These are phyloP conservation scores for Aspergillus clavatus DNA, from an alignment of 2,329 filamentous ascomycete genomes.

Conservation along the genomic window DNA sequence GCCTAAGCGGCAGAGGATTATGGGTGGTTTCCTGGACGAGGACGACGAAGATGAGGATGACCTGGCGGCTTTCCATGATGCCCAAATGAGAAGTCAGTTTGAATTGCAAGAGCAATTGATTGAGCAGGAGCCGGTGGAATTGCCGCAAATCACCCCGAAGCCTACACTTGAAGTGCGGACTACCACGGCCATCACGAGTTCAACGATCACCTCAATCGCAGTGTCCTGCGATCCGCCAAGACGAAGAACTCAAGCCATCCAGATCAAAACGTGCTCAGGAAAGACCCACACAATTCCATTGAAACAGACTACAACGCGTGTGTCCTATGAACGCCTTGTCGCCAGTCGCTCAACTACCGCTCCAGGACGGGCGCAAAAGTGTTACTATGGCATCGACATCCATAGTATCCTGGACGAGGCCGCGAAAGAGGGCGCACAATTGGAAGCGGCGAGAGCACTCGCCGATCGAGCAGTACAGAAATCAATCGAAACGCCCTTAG, in stretches of 20 bases:
- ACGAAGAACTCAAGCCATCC: conserved; percentile 19
- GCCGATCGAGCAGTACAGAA: conserved; percentile 21
- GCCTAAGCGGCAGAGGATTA: conserved; percentile 38
- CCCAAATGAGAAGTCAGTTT: conserved; percentile 28
- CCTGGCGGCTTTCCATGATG: conserved; percentile 24
- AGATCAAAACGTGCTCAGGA: conserved; percentile 47
- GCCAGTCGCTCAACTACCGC: conserved; percentile 48
- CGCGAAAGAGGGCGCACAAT: conserved; percentile 52
- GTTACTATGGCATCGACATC: conserved; percentile 91
- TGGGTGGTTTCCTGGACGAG: conserved; percentile 41
- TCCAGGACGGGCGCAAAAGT: conserved; percentile 53
- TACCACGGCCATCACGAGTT: conserved; percentile 3
- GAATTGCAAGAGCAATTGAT: conserved; percentile 23
- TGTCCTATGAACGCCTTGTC: conserved; percentile 52
- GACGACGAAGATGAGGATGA: conserved; percentile 37
- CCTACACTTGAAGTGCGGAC: conserved; percentile 2
- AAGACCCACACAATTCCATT: conserved; percentile 41
- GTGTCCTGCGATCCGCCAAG: conserved; percentile 11
- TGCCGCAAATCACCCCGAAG: conserved; percentile 5
- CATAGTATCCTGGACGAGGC: conserved; percentile 74
- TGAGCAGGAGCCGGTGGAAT: conserved; percentile 12
- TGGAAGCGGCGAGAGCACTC: conserved; percentile 18
- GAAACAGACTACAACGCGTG: conserved; percentile 30
- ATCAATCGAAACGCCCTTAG: conserved; percentile 29
- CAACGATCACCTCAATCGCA: background rate